phyloP scores from a whole-genome alignment of 169 alveolate genomes.

The Perkinsus olseni region DNA sequence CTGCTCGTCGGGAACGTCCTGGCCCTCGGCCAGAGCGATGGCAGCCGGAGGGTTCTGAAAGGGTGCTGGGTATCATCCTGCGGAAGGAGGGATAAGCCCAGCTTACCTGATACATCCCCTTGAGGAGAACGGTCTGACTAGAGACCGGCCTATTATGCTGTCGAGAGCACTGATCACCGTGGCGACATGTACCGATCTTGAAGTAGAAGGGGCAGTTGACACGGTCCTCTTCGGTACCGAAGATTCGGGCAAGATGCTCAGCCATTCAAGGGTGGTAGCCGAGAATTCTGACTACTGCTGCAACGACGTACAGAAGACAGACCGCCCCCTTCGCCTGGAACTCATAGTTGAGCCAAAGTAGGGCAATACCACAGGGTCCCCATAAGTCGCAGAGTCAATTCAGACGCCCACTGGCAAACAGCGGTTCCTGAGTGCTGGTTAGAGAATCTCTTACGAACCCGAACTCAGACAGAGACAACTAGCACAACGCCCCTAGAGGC shows the following conservation, averaged over 20 bases:
- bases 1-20: conserved; percentile 71
- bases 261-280: conserved; percentile 75
- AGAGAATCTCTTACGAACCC: too few relatives aligned
- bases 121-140: conserved; percentile 87
- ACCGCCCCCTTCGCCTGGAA: too few relatives aligned
- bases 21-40: conserved; percentile 95
- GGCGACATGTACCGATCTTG: conserved; percentile 99
- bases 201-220: conserved; percentile 99
- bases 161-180: conserved; percentile 98
- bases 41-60: conserved; percentile 97
- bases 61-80: conserved; percentile 18
- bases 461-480: too few relatives aligned
- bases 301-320: too few relatives aligned
- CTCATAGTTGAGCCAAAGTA: too few relatives aligned
- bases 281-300: neutral
- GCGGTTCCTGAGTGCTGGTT: too few relatives aligned
- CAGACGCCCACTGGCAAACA: too few relatives aligned
- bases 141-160: conserved; percentile 94
- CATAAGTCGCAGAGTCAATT: too few relatives aligned
- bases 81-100: neutral
- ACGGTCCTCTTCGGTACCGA: conserved; percentile 98
- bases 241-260: conserved; percentile 92
- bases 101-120: conserved; percentile 68
- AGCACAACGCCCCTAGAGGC: too few relatives aligned
- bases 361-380: too few relatives aligned